These are phyloP conservation scores for Brassica hybrid DNA, from an alignment of 441 rosid species.

Conservation along the genomic window DNA sequence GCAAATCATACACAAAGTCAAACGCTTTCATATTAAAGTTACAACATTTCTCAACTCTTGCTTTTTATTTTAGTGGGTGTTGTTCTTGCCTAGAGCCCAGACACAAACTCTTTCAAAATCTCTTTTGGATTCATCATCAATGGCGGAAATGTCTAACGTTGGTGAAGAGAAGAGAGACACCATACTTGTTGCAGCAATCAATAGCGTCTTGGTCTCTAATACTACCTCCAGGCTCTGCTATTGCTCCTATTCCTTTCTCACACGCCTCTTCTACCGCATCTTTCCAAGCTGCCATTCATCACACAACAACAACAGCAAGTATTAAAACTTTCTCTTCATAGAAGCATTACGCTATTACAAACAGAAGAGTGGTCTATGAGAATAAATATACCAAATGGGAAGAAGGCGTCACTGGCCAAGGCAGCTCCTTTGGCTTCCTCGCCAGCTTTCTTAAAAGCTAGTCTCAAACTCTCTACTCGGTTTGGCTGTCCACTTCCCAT, in stretches of 20 bases:
- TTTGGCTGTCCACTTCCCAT: conserved; percentile 99
- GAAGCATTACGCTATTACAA: background rate
- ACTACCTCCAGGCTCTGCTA: conserved; percentile 97
- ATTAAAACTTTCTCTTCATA: background rate
- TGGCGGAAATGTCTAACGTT: conserved; percentile 91
- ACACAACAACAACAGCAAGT: background rate
- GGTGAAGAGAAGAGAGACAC: conserved; percentile 81
- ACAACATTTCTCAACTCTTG: conserved; percentile 25
- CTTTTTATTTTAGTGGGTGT: conserved; percentile 24
- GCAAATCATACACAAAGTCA: conserved; percentile 21
- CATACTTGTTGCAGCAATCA: conserved; percentile 91
- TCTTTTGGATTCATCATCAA: conserved; percentile 34
- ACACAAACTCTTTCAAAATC: conserved; percentile 13
- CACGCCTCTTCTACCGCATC: conserved; percentile 99
- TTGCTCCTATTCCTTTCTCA: conserved; percentile 68
- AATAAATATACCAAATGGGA: conserved; percentile 83
- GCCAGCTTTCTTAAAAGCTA: conserved; percentile 89
- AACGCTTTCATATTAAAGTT: conserved; percentile 11
- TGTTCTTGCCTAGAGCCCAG: conserved; percentile 7
- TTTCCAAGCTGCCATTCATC: conserved; percentile 75
- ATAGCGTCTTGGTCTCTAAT: conserved; percentile 89
- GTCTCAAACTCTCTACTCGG: conserved; percentile 83
- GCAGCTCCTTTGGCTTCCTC: conserved; percentile 96
- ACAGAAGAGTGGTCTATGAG: conserved; percentile 11
- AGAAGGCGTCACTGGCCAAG: conserved; percentile 96